Evolutionary conservation across 2,329 filamentous ascomycete species (phyloP).

Genomic region (Microsporum audouinii): DNA sequence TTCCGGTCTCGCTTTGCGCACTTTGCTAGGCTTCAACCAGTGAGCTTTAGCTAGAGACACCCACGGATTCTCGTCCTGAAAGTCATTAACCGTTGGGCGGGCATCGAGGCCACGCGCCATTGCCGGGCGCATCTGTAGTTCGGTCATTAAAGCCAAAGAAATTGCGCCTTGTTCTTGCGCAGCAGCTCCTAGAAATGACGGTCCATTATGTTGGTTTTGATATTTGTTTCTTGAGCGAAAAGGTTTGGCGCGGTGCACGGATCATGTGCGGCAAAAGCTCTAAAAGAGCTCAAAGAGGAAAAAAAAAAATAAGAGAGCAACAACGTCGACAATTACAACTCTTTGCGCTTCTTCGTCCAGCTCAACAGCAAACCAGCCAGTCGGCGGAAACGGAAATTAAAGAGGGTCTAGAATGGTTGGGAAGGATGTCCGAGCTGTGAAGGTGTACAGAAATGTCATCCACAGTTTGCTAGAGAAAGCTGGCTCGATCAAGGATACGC

Average conservation of each 20-base stretch:
- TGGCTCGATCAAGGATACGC: conserved; percentile 45
- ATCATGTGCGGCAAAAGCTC: conserved; percentile 1
- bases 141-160: background rate
- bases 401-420: conserved; percentile 22
- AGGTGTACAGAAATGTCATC: conserved; percentile 44
- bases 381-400: background rate
- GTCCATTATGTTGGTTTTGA: background rate
- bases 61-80: conserved; percentile 37
- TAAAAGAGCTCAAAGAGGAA: background rate
- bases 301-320: background rate
- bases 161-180: background rate
- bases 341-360: background rate
- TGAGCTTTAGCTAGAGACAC: conserved; percentile 65
- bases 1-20: conserved; percentile 66
- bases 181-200: background rate
- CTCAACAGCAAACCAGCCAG: background rate
- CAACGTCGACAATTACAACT: background rate
- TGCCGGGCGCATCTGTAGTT: conserved; percentile 34
- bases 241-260: background rate
- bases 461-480: conserved; percentile 49
- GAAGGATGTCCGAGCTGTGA: conserved; percentile 25
- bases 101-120: conserved; percentile 48
- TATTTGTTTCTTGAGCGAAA: background rate
- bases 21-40: conserved; percentile 64
- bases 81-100: conserved; percentile 33